Percentiles rank a stretch among this genome's conserved stretches.
Conservation (phyloP, 2,329 filamentous ascomycete species). For the Calonectria honghensis region DNA sequence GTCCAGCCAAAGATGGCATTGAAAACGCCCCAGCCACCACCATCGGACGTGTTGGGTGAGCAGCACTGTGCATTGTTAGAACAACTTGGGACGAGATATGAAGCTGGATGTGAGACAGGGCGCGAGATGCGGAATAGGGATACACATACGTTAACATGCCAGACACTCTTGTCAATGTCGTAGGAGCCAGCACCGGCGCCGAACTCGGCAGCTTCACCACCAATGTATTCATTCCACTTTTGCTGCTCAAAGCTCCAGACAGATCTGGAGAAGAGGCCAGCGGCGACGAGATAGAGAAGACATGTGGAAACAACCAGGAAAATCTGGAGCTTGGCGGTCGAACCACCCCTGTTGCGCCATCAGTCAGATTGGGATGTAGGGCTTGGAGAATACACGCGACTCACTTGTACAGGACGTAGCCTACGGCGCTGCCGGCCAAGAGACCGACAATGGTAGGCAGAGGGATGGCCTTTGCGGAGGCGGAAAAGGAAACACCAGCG, state of each 20-base stretch:
- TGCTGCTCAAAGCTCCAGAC: constrained; percentile 85
- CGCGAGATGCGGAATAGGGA: neutral
- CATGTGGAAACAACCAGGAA: constrained; percentile 90
- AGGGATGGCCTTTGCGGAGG: constrained; percentile 85
- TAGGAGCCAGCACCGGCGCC: constrained; percentile 83
- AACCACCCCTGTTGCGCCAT: constrained; percentile 62
- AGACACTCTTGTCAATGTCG: constrained; percentile 85
- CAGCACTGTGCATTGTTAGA: constrained; percentile 77
- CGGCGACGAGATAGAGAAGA: constrained; percentile 88
- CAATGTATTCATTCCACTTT: constrained; percentile 79
- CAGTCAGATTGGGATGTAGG: constrained; percentile 17
- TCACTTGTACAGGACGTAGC: constrained; percentile 87
- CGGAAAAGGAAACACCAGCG: constrained; percentile 85
- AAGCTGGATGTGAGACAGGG: neutral
- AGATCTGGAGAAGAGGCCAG: constrained; percentile 85
- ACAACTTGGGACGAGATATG: neutral
- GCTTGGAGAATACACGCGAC: constrained; percentile 51
- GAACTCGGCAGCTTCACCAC: constrained; percentile 72
- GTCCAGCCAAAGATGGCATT: constrained; percentile 91
- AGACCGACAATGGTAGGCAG: constrained; percentile 85
- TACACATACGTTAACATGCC: constrained; percentile 86
- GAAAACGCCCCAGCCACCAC: constrained; percentile 90
- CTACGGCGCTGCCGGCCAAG: constrained; percentile 78
- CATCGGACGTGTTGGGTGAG: constrained; percentile 81
- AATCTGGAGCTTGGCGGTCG: constrained; percentile 73